phyloP scores from a whole-genome alignment of 2,329 filamentous ascomycete genomes.

The Venturia carpophila region DNA sequence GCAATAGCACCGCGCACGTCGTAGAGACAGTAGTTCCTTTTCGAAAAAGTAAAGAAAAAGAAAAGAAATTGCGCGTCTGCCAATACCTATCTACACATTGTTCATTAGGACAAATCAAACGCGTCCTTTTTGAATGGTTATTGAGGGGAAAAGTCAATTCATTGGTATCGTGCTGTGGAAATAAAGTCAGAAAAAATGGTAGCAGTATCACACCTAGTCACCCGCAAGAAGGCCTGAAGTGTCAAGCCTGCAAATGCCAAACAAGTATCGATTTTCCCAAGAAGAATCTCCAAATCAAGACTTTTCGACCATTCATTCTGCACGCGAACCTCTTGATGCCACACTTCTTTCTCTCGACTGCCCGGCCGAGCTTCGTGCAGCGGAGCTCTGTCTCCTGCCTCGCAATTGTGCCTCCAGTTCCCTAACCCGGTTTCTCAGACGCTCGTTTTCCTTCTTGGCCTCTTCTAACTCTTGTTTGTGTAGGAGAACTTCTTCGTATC shows the following conservation, averaged over 20 bases:
- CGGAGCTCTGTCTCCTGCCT: constrained; percentile 26
- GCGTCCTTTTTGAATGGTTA: neutral
- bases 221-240: neutral
- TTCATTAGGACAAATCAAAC: neutral
- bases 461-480: constrained; percentile 41
- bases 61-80: too few species aligned
- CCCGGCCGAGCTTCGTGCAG: neutral
- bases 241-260: neutral
- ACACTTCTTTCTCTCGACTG: constrained; percentile 7
- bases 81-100: neutral
- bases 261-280: neutral
- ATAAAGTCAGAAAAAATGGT: neutral
- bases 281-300: neutral
- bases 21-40: too few species aligned
- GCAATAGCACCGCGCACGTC: too few species aligned
- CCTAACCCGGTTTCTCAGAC: constrained; percentile 39
- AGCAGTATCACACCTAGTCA: neutral
- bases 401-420: constrained; percentile 39
- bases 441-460: constrained; percentile 43
- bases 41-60: too few species aligned
- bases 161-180: constrained; percentile 4
- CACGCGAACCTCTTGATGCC: neutral
- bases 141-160: neutral
- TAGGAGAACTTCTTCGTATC: constrained; percentile 38
- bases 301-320: neutral